Conservation (phyloP, 2,329 filamentous ascomycete species). For the Neonectria magnoliae region DNA sequence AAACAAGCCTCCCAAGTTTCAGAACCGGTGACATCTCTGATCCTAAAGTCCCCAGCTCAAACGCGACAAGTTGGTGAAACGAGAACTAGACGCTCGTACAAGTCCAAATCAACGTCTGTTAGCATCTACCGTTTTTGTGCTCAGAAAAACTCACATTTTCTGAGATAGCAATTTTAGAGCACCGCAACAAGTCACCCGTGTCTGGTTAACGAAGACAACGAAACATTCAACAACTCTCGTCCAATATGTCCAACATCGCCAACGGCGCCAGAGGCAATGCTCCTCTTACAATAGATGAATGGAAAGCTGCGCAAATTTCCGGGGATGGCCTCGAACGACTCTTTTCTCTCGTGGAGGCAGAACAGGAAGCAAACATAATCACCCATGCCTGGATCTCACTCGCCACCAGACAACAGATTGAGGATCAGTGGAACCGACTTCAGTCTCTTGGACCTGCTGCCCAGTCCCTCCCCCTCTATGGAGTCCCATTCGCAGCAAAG, state of each 20-base stretch:
- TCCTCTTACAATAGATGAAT: conserved; percentile 38
- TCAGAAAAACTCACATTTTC: not conserved
- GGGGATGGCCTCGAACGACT: conserved; percentile 44
- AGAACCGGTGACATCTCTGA: not conserved
- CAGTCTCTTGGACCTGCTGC: conserved; percentile 15
- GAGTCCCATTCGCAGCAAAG: conserved; percentile 67
- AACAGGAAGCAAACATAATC: conserved; percentile 28
- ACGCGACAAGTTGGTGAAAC: not conserved
- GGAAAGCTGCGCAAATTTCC: conserved; percentile 39
- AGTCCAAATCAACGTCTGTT: not conserved
- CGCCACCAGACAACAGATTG: conserved; percentile 42
- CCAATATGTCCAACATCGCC: not conserved
- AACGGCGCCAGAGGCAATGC: not conserved
- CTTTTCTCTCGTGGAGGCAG: conserved; percentile 35
- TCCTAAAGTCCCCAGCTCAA: not conserved
- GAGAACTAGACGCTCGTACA: not conserved
- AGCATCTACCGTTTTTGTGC: not conserved
- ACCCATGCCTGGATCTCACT: conserved; percentile 47
- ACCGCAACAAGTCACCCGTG: not conserved
- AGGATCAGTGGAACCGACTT: conserved; percentile 30
- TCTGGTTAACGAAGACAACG: not conserved
- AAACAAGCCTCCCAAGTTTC: not conserved
- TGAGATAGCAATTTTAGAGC: not conserved
- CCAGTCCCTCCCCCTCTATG: conserved; percentile 59
- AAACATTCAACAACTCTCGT: not conserved